These are phyloP conservation scores for Fusarium floridanum DNA, from an alignment of 2,329 filamentous ascomycete genomes.

Conservation along the genomic window DNA sequence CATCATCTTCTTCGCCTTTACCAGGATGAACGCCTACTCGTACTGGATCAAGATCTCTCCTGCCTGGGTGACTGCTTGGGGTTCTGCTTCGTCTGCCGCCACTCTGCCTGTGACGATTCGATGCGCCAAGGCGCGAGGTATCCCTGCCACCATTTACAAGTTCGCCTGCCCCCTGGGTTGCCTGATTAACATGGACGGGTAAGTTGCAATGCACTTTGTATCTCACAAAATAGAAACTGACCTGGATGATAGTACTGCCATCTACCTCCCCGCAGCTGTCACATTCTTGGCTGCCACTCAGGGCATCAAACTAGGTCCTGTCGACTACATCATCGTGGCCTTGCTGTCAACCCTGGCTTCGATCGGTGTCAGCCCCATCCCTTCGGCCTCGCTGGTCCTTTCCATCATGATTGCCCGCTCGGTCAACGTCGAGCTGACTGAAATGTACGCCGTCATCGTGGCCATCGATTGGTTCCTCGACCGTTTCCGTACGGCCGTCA, in stretches of 20 bases:
- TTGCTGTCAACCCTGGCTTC: slow-evolving; percentile 64
- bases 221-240: slow-evolving; percentile 5
- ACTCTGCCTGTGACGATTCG: slow-evolving; percentile 64
- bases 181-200: slow-evolving; percentile 65
- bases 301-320: slow-evolving; percentile 56
- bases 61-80: slow-evolving; percentile 68
- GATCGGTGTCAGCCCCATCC: slow-evolving; percentile 67
- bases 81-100: slow-evolving; percentile 65
- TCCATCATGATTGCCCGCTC: slow-evolving; percentile 64
- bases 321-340: slow-evolving; percentile 63
- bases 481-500: slow-evolving; percentile 65
- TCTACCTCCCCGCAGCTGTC: slow-evolving; percentile 67
- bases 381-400: slow-evolving; percentile 64
- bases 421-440: slow-evolving; percentile 59
- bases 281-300: slow-evolving; percentile 66
- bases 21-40: slow-evolving; percentile 60
- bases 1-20: slow-evolving; percentile 56
- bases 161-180: slow-evolving; percentile 63
- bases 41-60: slow-evolving; percentile 63
- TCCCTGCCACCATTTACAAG: slow-evolving; percentile 59
- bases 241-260: slow-evolving; percentile 57
- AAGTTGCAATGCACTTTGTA: slow-evolving; percentile 3
- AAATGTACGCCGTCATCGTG: slow-evolving; percentile 65
- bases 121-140: slow-evolving; percentile 53
- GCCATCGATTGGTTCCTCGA: slow-evolving; percentile 70